Evolutionary conservation across 768 basidiomycete genomes (phyloP), one percentile per base, ranked within the genome.

Genomic region (Lactarius tabidus): DNA sequence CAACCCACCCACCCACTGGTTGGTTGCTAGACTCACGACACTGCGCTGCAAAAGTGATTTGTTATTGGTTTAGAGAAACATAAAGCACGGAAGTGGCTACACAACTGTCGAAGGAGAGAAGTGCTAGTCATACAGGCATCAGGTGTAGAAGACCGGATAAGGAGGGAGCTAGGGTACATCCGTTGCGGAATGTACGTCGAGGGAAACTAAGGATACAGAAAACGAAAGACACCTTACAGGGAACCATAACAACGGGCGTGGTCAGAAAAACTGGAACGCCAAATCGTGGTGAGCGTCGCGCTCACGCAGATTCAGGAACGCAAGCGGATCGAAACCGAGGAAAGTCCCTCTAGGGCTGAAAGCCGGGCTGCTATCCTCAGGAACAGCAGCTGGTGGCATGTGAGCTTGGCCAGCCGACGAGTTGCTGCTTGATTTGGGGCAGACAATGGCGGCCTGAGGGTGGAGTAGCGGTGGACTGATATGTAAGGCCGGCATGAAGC

Each of bases 221-320:
- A n/a, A 51, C 23, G 29, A 59, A 62, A 58, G 41, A 31, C 43
- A 36, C 23, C 35, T 8, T n/a, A n/a, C 38, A 58, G 14, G 33
- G 35, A 10, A 28, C 14, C 38, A 18, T 23, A 23, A n/a, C 53
- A 53, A 52, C 51, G 53, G 48, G 53, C 35, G 20, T 15, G 23
- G 57, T 55, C 63, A 69, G 66, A 69, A 62, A 65, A 66, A 70
- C 18, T 59, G 60, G 56, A 35, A 29, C 20, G 52, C 48, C 45
- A 60, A 52, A 38, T 57, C 55, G 53, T 43, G 56, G 65, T 64
- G 67, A 35, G 56, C 23, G 17, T 39, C 35, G n/a, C 77, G 74
- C 55, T 75, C 77, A 23, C 70, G 74, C 17, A 75, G 64, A 23
- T 70, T 60, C 63, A 75, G 77, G 26, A 76, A 75, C n/a, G 73